phyloP scores from a whole-genome alignment of 169 alveolate species.

The Cystoisospora suis region DNA sequence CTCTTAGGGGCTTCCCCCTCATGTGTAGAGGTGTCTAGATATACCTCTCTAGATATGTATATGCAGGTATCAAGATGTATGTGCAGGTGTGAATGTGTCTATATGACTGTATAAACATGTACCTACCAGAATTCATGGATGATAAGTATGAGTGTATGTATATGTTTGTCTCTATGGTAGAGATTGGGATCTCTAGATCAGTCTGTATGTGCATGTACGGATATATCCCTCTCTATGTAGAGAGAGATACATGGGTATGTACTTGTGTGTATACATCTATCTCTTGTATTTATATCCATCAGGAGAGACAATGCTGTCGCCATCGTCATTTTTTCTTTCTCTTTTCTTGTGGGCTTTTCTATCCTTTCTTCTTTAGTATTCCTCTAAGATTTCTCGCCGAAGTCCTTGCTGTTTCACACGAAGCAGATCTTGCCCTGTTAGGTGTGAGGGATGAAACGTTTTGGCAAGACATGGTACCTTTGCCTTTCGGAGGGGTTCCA shows the following conservation, averaged over 20 bases:
- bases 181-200: background rate
- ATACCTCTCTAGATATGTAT: background rate
- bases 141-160: background rate
- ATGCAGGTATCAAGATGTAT: background rate
- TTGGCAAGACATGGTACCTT: constrained; percentile 75
- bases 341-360: background rate
- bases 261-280: background rate
- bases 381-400: constrained; percentile 75
- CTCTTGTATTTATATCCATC: background rate
- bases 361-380: constrained; percentile 30
- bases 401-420: constrained; percentile 80
- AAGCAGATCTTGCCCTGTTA: constrained; percentile 83
- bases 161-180: background rate
- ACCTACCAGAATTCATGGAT: background rate
- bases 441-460: constrained; percentile 79
- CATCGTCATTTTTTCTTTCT: background rate
- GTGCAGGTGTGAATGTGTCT: background rate
- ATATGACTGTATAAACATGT: background rate
- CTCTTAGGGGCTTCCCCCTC: background rate
- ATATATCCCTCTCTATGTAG: background rate
- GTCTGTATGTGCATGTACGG: background rate
- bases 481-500: constrained; percentile 78
- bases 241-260: background rate
- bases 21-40: background rate
- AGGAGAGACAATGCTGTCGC: background rate